phyloP scores from a whole-genome alignment of 805 yeast species.

The Candida multigemmis region DNA sequence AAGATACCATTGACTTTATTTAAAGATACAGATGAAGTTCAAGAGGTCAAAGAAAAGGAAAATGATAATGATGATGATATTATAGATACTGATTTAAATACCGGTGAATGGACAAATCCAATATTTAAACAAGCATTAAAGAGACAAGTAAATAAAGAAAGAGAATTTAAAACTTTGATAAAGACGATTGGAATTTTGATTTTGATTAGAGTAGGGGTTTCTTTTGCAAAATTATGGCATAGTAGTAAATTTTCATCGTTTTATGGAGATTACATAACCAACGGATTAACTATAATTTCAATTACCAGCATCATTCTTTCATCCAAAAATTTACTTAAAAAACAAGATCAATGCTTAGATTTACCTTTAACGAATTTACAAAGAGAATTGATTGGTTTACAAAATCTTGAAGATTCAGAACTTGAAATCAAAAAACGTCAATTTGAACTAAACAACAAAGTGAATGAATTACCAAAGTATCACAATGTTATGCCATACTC shows the following conservation, averaged over 20 bases:
- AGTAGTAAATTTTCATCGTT: not conserved
- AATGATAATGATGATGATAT: slow-evolving; percentile 5
- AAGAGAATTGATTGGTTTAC: slow-evolving; percentile 36
- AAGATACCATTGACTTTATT: slow-evolving; percentile 6
- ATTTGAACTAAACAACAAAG: too few relatives aligned
- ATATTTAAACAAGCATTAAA: slow-evolving; percentile 34
- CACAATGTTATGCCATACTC: too few relatives aligned
- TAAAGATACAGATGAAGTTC: not conserved
- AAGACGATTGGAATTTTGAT: slow-evolving; percentile 16
- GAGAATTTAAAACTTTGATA: slow-evolving; percentile 22
- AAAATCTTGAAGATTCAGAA: slow-evolving; percentile 5
- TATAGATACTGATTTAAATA: slow-evolving; percentile 5
- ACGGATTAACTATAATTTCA: slow-evolving; percentile 1
- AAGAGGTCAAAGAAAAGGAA: slow-evolving; percentile 3
- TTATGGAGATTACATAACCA: not conserved
- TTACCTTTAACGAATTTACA: slow-evolving; percentile 40
- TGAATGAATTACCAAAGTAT: too few relatives aligned
- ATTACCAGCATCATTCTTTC: slow-evolving; percentile 7
- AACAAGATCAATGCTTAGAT: slow-evolving; percentile 43
- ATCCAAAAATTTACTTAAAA: slow-evolving; percentile 20
- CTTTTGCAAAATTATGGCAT: slow-evolving; percentile 6
- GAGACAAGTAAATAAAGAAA: slow-evolving; percentile 35
- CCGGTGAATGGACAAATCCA: slow-evolving; percentile 32
- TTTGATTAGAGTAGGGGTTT: slow-evolving; percentile 13
- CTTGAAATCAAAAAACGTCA: too few relatives aligned